Percentiles rank a stretch among this genome's conserved stretches.
These are phyloP conservation scores for Wallemia ichthyophaga DNA, from an alignment of 1,284 basidiomycete genomes.

Conservation along the genomic window DNA sequence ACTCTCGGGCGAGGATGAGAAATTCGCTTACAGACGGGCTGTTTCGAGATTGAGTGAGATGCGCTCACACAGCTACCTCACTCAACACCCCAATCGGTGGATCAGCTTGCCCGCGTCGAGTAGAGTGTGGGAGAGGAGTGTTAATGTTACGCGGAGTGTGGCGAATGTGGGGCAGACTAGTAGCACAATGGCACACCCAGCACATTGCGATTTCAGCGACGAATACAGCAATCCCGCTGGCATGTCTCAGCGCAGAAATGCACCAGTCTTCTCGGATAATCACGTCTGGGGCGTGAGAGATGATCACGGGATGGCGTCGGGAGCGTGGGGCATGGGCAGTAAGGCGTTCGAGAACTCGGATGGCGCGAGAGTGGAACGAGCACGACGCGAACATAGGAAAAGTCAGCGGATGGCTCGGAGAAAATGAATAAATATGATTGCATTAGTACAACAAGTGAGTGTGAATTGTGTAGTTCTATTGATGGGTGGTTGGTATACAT, in stretches of 20 bases:
- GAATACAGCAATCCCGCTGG: neutral
- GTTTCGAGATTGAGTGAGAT: constrained; percentile 16
- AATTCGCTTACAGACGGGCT: constrained; percentile 11
- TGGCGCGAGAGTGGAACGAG: neutral
- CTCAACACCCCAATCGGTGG: neutral
- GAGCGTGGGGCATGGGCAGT: neutral
- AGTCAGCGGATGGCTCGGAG: neutral
- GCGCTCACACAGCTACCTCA: constrained; percentile 8
- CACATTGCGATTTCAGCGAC: neutral
- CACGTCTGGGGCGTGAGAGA: neutral
- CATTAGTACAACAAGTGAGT: neutral
- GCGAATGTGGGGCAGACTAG: no score
- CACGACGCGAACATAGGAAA: neutral
- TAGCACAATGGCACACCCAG: no score
- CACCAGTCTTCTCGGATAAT: neutral
- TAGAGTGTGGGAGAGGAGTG: neutral
- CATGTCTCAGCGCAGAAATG: neutral
- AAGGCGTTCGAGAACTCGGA: neutral
- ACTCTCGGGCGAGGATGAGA: constrained; percentile 12
- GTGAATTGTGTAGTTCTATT: neutral
- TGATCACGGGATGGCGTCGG: neutral
- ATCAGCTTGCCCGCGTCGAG: neutral
- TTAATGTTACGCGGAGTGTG: neutral
- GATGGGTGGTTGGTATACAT: neutral
- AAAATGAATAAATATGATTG: neutral